These are phyloP conservation scores for Trichoderma gracile DNA, from an alignment of 2,329 filamentous ascomycete species.

Conservation along the genomic window DNA sequence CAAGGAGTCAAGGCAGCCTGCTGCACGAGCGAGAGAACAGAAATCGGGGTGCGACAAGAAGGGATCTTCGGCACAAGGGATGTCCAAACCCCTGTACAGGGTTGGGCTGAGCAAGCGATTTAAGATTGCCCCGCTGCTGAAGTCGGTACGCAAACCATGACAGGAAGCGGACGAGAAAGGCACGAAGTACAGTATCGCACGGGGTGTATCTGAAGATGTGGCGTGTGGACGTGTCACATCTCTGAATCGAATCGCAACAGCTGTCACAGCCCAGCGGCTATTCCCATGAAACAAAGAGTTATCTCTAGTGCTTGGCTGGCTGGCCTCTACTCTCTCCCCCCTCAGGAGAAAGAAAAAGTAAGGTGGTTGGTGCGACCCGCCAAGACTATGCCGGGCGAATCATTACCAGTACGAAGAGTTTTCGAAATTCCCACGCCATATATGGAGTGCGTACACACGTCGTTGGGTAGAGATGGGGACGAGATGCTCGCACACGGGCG, in stretches of 20 bases:
- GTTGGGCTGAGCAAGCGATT: constrained; percentile 54
- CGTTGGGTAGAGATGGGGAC: constrained; percentile 13
- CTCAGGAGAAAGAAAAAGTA: constrained; percentile 5
- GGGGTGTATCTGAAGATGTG: background rate
- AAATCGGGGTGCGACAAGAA: constrained; percentile 24
- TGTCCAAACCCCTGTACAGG: constrained; percentile 47
- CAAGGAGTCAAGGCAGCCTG: constrained; percentile 1
- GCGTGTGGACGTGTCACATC: background rate
- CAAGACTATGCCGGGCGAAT: constrained; percentile 1
- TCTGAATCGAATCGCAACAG: background rate
- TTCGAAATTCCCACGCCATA: background rate
- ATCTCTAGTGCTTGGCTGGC: background rate
- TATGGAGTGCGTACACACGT: background rate
- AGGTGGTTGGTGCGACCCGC: constrained; percentile 8
- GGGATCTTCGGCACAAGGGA: constrained; percentile 27
- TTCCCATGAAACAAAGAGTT: background rate
- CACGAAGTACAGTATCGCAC: background rate
- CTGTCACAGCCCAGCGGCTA: background rate
- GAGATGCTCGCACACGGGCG: background rate
- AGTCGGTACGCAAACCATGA: constrained; percentile 47
- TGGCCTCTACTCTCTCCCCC: background rate
- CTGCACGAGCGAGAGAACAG: constrained; percentile 21
- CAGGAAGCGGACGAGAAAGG: background rate
- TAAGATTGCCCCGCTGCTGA: constrained; percentile 54
- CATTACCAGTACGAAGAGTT: constrained; percentile 3